These are phyloP conservation scores for Vigna mungo DNA, from an alignment of 306 rosid species.

Conservation along the genomic window DNA sequence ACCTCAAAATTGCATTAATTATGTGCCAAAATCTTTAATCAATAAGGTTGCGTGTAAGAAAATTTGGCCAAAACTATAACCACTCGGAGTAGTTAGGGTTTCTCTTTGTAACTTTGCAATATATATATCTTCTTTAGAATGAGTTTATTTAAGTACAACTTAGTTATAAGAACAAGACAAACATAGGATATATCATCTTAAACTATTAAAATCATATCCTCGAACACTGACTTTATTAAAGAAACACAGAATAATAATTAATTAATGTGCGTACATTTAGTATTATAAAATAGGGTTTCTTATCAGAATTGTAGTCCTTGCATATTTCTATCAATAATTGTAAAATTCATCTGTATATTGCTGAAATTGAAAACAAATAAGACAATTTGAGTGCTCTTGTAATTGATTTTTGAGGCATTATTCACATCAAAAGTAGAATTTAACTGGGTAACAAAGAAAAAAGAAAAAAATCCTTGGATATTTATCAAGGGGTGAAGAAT, in stretches of 20 bases:
- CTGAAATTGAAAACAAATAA: background rate
- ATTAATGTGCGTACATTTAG: background rate
- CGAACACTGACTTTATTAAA: conserved; percentile 6
- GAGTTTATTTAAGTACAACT: conserved; percentile 14
- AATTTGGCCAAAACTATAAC: conserved; percentile 23
- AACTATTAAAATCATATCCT: background rate
- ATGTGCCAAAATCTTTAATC: background rate
- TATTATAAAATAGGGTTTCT: background rate
- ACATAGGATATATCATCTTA: conserved; percentile 21
- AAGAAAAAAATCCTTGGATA: conserved; percentile 1
- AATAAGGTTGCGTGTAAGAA: conserved; percentile 38
- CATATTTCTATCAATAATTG: conserved; percentile 25
- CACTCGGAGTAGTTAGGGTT: background rate
- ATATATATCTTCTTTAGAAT: background rate
- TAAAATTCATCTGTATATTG: background rate
- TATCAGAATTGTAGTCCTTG: background rate
- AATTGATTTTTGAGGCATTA: background rate
- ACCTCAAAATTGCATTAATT: background rate
- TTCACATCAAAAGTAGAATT: conserved; percentile 1
- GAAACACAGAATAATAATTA: background rate
- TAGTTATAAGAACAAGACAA: conserved; percentile 11
- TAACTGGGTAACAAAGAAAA: background rate
- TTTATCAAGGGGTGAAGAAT: background rate
- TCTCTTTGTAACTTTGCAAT: background rate
- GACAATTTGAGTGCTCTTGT: background rate